Evolutionary conservation across 2,329 filamentous ascomycete species (phyloP).

Genomic region (Sporothrix pallida): DNA sequence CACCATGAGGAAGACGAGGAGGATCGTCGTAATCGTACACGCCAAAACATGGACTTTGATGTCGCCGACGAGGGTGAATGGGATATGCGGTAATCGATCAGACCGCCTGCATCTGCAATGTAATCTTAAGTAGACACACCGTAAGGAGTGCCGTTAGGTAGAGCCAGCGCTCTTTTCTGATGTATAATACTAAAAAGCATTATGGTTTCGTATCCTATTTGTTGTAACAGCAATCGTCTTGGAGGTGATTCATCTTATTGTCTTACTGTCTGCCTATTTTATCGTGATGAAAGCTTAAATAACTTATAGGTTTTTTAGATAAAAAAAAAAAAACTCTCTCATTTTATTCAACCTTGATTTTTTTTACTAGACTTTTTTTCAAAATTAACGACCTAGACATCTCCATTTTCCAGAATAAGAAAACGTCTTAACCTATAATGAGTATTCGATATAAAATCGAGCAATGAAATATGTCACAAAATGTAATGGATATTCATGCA

Average conservation of each 20-base stretch:
- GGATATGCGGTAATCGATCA: constrained; percentile 41
- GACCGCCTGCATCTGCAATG: neutral
- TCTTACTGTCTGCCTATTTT: too few relatives aligned
- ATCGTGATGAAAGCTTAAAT: too few relatives aligned
- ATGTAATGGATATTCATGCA: neutral
- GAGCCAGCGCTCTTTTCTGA: neutral
- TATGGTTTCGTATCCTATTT: neutral
- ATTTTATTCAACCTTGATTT: neutral
- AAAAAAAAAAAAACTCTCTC: neutral
- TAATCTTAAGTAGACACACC: neutral
- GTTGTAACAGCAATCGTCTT: neutral
- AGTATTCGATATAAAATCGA: too few relatives aligned
- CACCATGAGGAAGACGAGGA: constrained; percentile 24
- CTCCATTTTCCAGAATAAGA: too few relatives aligned
- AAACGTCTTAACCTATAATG: too few relatives aligned
- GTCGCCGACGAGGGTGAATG: constrained; percentile 59
- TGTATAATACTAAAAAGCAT: neutral
- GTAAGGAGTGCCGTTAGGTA: neutral
- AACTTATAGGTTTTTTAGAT: neutral
- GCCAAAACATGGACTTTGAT: constrained; percentile 59
- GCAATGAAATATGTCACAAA: neutral
- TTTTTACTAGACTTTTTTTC: neutral
- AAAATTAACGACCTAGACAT: neutral
- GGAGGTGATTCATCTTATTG: too few relatives aligned
- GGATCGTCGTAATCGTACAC: constrained; percentile 28